These are phyloP conservation scores for Paecilomyces sp. DNA, from an alignment of 2,329 filamentous ascomycete genomes.

Conservation along the genomic window DNA sequence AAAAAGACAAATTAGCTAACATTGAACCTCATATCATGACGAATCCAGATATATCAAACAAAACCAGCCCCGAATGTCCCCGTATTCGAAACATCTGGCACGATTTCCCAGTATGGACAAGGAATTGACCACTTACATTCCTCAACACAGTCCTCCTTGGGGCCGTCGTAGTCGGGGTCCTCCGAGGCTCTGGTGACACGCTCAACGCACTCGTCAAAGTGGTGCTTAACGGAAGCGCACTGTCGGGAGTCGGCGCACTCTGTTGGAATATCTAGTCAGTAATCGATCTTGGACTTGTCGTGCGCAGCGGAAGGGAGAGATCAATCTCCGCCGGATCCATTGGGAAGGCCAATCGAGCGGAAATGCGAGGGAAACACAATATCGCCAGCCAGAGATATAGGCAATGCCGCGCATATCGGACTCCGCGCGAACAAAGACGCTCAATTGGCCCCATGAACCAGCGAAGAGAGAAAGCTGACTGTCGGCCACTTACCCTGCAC, in stretches of 20 bases:
- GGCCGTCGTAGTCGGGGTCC: constrained; percentile 62
- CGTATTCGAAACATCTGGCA: not conserved
- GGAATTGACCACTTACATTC: constrained; percentile 67
- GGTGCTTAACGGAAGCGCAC: constrained; percentile 87
- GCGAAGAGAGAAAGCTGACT: not conserved
- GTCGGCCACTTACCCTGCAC: constrained; percentile 76
- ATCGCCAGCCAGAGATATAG: not conserved
- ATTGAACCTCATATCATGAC: not conserved
- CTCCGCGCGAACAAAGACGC: not conserved
- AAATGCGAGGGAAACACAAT: not conserved
- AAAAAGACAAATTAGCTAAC: not conserved
- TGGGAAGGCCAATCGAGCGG: not conserved
- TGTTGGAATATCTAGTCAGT: constrained; percentile 32
- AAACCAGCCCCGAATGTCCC: not conserved
- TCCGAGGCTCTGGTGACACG: constrained; percentile 68
- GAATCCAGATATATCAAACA: constrained; percentile 1
- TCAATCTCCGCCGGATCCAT: not conserved
- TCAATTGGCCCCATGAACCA: not conserved
- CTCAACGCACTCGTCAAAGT: constrained; percentile 97
- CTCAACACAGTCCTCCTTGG: constrained; percentile 94
- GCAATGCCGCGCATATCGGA: not conserved
- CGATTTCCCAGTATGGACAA: not conserved
- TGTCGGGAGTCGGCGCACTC: constrained; percentile 83
- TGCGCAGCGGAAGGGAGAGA: not conserved
- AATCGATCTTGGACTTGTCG: not conserved